Base-by-base conservation (phyloP, 768 basidiomycete species). In the Calocybe cyanea region DNA sequence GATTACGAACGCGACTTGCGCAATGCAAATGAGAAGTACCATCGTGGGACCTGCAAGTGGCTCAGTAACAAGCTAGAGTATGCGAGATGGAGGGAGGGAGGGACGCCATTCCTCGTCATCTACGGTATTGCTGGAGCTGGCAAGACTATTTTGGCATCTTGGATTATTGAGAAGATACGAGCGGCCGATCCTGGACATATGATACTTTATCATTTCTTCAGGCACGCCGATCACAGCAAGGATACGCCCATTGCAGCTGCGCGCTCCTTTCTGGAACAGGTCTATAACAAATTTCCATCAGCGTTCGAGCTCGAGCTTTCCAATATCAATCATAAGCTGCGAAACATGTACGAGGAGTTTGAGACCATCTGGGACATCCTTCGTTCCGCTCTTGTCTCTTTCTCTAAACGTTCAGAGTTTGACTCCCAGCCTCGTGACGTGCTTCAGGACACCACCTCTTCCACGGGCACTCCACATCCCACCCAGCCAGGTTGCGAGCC, bases 21-120 rank as follows among this genome's bases (percentile, higher is more conserved):
- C 15, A 23, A 10, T 8, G 31, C 38, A 13, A 19, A 35, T 4
- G 32, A 28, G 17, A 21, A 24, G 23, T n/a, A 23, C 20, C 19
- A 47, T 20, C 38, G 18, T 17, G 46, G 46, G 18, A 47, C 46
- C 4, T 47, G 46, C 25, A 39, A 47, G 25, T 47, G 46, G 46
- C 33, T 47, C 8, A 4, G 20, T n/a, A 10, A 28, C 9, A 47
- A 41, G 17, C 23, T 2, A 14, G 19, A 15, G 32, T 47, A 33
- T 19, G 11, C n/a, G 6, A 23, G 41, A 4, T 47, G 46, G 46
- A 35, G 5, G 23, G n/a, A 28, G 14, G 25, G 25, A 11, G 31
- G 4, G 24, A 9, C 40, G 18, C 31, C 39, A 4, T 28, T 39
- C 2, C 38, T 47, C 15, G 21, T 47, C 13, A 28, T 47, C 34